Evolutionary conservation across 2,329 filamentous ascomycete species (phyloP).

Genomic region (Oidium heveae): DNA sequence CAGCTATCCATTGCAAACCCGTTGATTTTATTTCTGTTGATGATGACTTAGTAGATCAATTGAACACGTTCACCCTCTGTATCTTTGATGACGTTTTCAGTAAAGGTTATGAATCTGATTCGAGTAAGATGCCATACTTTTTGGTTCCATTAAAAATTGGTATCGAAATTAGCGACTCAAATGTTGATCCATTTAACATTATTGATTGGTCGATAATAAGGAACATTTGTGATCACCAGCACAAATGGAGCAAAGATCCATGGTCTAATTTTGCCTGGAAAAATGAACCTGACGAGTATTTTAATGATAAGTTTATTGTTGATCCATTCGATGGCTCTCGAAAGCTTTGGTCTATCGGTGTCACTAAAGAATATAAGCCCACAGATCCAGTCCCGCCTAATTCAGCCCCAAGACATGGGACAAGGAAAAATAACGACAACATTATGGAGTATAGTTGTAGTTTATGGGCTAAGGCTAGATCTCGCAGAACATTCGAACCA

Average conservation of each 20-base stretch:
- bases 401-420: slow-evolving; percentile 22
- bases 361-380: slow-evolving; percentile 32
- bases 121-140: slow-evolving; percentile 55
- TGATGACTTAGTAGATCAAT: slow-evolving; percentile 19
- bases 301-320: slow-evolving; percentile 25
- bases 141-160: slow-evolving; percentile 31
- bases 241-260: slow-evolving; percentile 17
- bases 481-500: slow-evolving; percentile 26
- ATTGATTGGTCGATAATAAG: slow-evolving; percentile 39
- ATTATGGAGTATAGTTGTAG: slow-evolving; percentile 74
- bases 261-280: slow-evolving; percentile 11
- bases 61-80: slow-evolving; percentile 51
- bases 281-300: slow-evolving; percentile 21
- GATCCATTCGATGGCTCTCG: slow-evolving; percentile 38
- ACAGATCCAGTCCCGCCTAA: slow-evolving; percentile 37
- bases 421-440: slow-evolving; percentile 21
- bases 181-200: slow-evolving; percentile 9
- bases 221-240: slow-evolving; percentile 14
- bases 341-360: slow-evolving; percentile 28
- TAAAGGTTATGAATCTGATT: slow-evolving; percentile 47
- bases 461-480: slow-evolving; percentile 35
- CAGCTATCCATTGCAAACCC: slow-evolving; percentile 26
- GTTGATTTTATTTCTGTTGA: slow-evolving; percentile 21
- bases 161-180: background rate
- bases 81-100: slow-evolving; percentile 73